A percentile compares a stretch with the other conserved stretches of the same genome.
Evolutionary conservation across 164 flowering plant species (phyloP).

Genomic region (Stephania japonica): DNA sequence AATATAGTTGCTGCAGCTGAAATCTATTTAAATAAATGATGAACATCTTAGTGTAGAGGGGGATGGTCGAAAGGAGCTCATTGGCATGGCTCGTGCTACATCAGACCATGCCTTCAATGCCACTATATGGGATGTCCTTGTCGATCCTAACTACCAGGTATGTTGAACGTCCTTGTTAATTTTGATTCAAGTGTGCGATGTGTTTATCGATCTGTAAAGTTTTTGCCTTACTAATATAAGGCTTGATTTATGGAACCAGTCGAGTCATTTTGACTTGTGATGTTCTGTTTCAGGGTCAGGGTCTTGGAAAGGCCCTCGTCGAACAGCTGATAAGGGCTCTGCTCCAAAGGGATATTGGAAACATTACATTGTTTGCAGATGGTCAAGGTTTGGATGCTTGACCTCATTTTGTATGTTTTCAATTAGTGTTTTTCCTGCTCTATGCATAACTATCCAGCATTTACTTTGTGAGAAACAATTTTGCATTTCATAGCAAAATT

Average conservation of each 20-base stretch:
- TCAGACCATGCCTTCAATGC: slow-evolving; percentile 99
- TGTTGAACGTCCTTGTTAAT: not conserved
- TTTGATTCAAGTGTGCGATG: too few relatives aligned
- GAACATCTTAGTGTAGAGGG: slow-evolving; percentile 79
- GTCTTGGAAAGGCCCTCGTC: slow-evolving; percentile 89
- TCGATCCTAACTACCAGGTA: slow-evolving; percentile 93
- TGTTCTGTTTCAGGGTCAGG: slow-evolving; percentile 68
- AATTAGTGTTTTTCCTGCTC: not conserved
- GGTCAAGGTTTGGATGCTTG: slow-evolving; percentile 54
- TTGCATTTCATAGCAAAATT: not conserved
- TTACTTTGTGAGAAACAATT: not conserved
- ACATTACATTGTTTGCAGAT: slow-evolving; percentile 90
- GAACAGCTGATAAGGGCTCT: slow-evolving; percentile 81
- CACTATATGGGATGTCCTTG: slow-evolving; percentile 97
- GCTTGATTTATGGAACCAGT: not conserved
- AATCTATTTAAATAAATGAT: slow-evolving; percentile 34
- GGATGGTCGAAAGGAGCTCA: slow-evolving; percentile 59
- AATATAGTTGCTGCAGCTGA: slow-evolving; percentile 26
- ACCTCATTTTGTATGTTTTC: not conserved
- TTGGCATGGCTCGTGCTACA: slow-evolving; percentile 98
- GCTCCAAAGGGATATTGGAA: slow-evolving; percentile 86
- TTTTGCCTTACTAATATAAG: not conserved
- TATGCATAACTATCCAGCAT: not conserved
- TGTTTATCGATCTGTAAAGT: too few relatives aligned
- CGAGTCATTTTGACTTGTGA: not conserved